Base-by-base conservation (phyloP, 352 stramenopile species). In the Phytophthora pini region DNA sequence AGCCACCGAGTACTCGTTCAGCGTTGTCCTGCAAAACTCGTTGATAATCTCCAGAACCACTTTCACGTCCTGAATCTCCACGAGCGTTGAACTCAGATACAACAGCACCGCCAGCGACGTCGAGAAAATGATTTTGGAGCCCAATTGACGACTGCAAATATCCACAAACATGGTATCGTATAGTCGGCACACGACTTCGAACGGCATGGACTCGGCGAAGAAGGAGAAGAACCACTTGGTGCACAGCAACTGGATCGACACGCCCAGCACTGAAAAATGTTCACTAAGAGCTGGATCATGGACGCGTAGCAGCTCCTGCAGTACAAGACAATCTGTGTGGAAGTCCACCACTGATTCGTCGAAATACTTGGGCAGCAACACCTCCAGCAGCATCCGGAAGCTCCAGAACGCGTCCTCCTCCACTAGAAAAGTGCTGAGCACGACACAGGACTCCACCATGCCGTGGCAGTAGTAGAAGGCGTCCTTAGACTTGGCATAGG, bases 191-290 rank as follows among this genome's bases (percentile, higher is more conserved):
- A 92, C 85, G 57, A 93, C 61, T 38, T 92, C 77, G 59, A 93
- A 90, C 20, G 85, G 85, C 81, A 93, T 90, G 6, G 81, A 88
- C 69, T 93, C 85, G 57, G 85, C 85, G 39, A 92, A 92, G 70
- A 93, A 90, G 20, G 85, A 93, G 55, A 92, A 93, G 58, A 93
- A 92, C 85, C 85, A 93, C 69, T 92, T 93, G 29, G 85, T 93
- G 56, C 85, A 89, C 5, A 93, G 69, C 56, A 93, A 60, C 54
- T 93, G 85, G 43, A 93, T 83, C 3, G 82, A 88, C 46, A 93
- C 80, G 13, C 82, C 85, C 40, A 86, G 69, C 44, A 68, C 29
- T 31, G 71, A 60, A 48, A 93, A 75, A 57, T 93, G 85, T 13
- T 88, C 77, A 50, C 74, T 79, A 12, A 93, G 79, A 40, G 58